Evolutionary conservation across 148 eudicot genomes (phyloP).

Genomic region (Oxyria digyna): DNA sequence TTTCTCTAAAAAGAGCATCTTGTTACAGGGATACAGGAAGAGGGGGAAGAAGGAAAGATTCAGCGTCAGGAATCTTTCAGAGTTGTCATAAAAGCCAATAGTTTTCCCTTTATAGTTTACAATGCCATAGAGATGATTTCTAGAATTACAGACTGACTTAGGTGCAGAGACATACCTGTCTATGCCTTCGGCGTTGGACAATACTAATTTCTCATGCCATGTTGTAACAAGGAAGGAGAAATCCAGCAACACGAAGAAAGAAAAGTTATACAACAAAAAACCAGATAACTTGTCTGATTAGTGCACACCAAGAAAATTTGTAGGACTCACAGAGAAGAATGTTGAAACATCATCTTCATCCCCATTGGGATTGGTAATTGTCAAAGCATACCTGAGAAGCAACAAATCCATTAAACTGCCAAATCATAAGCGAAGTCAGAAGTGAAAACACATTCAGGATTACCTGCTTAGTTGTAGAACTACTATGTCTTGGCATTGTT

Average conservation of each 20-base stretch:
- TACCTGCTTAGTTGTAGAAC: background rate
- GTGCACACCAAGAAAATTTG: background rate
- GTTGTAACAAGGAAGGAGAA: slow-evolving; percentile 81
- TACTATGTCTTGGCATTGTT: background rate
- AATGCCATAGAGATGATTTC: too few relatives aligned
- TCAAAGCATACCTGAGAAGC: slow-evolving; percentile 68
- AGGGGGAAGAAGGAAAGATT: too few relatives aligned
- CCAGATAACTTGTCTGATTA: slow-evolving; percentile 1
- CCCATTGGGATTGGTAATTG: slow-evolving; percentile 41
- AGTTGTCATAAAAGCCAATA: too few relatives aligned
- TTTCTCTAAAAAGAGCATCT: too few relatives aligned
- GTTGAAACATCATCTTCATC: slow-evolving; percentile 61
- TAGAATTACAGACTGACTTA: background rate
- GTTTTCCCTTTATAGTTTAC: too few relatives aligned
- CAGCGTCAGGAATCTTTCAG: too few relatives aligned
- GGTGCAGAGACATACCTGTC: slow-evolving; percentile 38
- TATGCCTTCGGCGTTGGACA: slow-evolving; percentile 62
- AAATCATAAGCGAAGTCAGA: slow-evolving; percentile 4
- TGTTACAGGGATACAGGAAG: too few relatives aligned
- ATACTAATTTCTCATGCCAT: slow-evolving; percentile 81
- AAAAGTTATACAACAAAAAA: slow-evolving; percentile 38
- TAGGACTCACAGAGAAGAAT: slow-evolving; percentile 58
- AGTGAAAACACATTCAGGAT: slow-evolving; percentile 2
- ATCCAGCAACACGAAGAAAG: slow-evolving; percentile 74
- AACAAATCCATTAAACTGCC: slow-evolving; percentile 72